phyloP scores from a whole-genome alignment of 345 rosid genomes.

The Salix suchowensis region DNA sequence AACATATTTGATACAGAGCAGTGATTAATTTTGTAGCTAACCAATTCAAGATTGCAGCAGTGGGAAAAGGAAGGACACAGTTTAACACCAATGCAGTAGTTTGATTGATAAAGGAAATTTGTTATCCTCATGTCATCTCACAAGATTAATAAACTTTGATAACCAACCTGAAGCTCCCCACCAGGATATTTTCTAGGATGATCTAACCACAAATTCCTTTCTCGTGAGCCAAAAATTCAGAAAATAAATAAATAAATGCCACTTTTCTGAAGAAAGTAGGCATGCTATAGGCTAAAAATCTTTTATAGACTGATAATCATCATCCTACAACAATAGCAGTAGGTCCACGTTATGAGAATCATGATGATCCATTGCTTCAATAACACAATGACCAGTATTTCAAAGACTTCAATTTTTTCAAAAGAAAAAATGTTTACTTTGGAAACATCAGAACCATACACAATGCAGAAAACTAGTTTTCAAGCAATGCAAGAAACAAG shows the following conservation, averaged over 20 bases:
- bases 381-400: not conserved
- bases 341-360: not conserved
- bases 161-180: not conserved
- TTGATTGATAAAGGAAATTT: not conserved
- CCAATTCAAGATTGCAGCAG: not conserved
- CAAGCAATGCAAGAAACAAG: not conserved
- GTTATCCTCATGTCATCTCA: not conserved
- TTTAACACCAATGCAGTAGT: not conserved
- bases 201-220: not conserved
- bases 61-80: not conserved
- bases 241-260: not conserved
- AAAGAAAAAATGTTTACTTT: not conserved
- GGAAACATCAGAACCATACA: not conserved
- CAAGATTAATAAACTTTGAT: not conserved
- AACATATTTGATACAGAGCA: slow-evolving; percentile 3
- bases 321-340: not conserved
- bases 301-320: not conserved
- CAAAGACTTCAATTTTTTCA: not conserved
- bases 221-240: not conserved
- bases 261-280: not conserved
- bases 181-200: not conserved
- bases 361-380: not conserved
- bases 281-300: too few relatives aligned
- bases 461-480: not conserved
- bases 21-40: not conserved